A percentile compares a stretch with the other conserved stretches of the same genome.
Evolutionary conservation across 345 rosid genomes (phyloP).

Genomic region (Toxicodendron radicans): DNA sequence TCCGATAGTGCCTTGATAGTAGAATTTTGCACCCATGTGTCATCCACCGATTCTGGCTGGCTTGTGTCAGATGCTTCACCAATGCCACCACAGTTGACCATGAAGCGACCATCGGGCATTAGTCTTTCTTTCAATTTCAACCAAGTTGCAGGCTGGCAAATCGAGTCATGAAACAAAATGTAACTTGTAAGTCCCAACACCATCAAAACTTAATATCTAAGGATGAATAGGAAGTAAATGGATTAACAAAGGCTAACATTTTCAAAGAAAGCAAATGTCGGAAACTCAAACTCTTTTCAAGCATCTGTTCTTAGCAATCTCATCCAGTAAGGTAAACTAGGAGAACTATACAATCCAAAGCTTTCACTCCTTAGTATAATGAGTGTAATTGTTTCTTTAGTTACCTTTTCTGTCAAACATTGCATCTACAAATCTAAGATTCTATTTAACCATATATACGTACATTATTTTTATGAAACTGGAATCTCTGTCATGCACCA

Average conservation of each 20-base stretch:
- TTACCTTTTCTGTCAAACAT: no score
- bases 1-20: constrained; percentile 58
- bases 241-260: neutral
- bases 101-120: constrained; percentile 69
- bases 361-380: neutral
- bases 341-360: neutral
- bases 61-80: constrained; percentile 29
- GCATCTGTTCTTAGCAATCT: neutral
- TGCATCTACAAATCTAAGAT: neutral
- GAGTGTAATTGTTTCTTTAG: neutral
- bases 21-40: constrained; percentile 49
- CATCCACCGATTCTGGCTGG: constrained; percentile 26
- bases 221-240: neutral
- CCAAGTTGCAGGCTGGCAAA: constrained; percentile 64
- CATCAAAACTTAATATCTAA: neutral
- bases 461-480: neutral
- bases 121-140: constrained; percentile 53
- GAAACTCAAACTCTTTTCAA: constrained; percentile 7
- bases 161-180: neutral
- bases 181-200: neutral
- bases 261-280: neutral
- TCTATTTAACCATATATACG: neutral
- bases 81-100: constrained; percentile 85
- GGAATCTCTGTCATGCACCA: neutral
- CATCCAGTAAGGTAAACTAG: neutral